Conservation (phyloP, 1,284 basidiomycete species). For the Austropuccinia psidii region DNA sequence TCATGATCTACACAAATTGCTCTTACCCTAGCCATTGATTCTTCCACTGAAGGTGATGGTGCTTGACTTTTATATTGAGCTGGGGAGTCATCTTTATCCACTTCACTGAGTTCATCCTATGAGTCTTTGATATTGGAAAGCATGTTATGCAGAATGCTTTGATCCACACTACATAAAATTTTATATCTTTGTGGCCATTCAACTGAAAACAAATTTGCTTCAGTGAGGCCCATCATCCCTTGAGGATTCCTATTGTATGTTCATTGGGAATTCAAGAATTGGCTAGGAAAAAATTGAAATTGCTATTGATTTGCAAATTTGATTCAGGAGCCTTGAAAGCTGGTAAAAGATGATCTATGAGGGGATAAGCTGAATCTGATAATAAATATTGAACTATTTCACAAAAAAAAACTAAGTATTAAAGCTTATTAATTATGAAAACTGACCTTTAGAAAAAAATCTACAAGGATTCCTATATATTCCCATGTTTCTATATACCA, state of each 20-base stretch:
- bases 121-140: neutral
- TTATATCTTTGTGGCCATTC: neutral
- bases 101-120: neutral
- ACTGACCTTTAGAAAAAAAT: neutral
- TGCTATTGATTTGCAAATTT: neutral
- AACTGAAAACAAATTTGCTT: neutral
- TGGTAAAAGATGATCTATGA: neutral
- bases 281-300: conserved; percentile 4
- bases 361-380: neutral
- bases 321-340: neutral
- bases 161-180: conserved; percentile 4
- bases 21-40: neutral
- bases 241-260: neutral
- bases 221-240: neutral
- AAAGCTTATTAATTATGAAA: no score
- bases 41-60: neutral
- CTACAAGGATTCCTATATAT: neutral
- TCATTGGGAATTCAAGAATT: neutral
- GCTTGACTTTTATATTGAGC: neutral
- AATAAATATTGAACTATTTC: neutral
- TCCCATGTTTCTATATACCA: no score
- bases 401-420: no score
- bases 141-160: conserved; percentile 16
- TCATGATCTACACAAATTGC: neutral
- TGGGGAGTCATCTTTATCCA: neutral